phyloP scores from a whole-genome alignment of 2,329 filamentous ascomycete genomes.

The Alternaria triticimaculans region DNA sequence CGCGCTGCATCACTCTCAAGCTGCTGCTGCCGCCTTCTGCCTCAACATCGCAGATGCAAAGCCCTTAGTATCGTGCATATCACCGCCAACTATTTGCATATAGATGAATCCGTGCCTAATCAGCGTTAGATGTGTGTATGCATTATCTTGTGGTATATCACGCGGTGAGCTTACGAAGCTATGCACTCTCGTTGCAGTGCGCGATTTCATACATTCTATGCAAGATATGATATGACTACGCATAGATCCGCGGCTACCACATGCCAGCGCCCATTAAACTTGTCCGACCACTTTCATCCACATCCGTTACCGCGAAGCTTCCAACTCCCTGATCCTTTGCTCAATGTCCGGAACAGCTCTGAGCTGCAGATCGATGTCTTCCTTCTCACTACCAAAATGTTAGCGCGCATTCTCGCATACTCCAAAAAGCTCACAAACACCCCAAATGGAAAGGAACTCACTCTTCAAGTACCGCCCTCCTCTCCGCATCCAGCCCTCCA shows the following conservation, averaged over 20 bases:
- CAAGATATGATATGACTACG: neutral
- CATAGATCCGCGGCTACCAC: neutral
- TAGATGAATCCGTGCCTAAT: neutral
- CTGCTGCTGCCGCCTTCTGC: neutral
- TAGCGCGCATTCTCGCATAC: conserved; percentile 15
- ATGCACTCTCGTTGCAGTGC: neutral
- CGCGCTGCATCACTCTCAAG: neutral
- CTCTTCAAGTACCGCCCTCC: conserved; percentile 85
- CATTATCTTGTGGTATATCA: neutral
- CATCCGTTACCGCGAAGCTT: conserved; percentile 21
- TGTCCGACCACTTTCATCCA: neutral
- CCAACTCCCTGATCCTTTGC: conserved; percentile 82
- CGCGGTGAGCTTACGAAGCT: neutral
- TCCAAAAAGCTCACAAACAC: neutral
- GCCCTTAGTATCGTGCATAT: neutral
- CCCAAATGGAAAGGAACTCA: conserved; percentile 45
- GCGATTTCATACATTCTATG: neutral
- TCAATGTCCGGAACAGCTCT: conserved; percentile 88
- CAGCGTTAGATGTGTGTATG: neutral
- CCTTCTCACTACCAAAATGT: conserved; percentile 70
- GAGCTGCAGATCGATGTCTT: conserved; percentile 86
- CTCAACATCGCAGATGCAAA: neutral
- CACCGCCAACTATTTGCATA: neutral
- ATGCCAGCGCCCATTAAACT: neutral
- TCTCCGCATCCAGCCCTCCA: conserved; percentile 86